Evolutionary conservation across 768 basidiomycete species (phyloP).

Genomic region (Chalciporus chontae): DNA sequence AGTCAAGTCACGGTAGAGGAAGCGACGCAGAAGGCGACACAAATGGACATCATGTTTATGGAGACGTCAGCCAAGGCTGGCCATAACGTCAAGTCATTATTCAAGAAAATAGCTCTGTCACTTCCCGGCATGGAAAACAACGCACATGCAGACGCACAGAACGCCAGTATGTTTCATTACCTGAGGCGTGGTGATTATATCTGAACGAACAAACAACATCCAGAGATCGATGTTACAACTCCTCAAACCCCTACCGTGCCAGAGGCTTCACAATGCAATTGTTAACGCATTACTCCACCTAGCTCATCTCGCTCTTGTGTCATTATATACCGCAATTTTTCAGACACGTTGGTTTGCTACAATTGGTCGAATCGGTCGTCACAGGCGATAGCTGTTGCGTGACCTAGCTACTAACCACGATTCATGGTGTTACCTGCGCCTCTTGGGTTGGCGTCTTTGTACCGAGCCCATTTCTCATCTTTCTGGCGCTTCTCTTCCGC

Average conservation of each 20-base stretch:
- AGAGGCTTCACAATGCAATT: slow-evolving; percentile 84
- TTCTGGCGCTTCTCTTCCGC: slow-evolving; percentile 75
- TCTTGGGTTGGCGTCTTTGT: slow-evolving; percentile 77
- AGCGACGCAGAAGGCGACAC: slow-evolving; percentile 85
- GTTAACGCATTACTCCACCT: slow-evolving; percentile 41
- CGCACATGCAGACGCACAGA: slow-evolving; percentile 52
- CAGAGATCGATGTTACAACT: slow-evolving; percentile 92
- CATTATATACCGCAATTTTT: slow-evolving; percentile 29
- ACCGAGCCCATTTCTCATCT: slow-evolving; percentile 90
- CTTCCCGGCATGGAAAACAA: slow-evolving; percentile 95
- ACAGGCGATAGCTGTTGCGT: slow-evolving; percentile 7
- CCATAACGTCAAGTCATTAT: slow-evolving; percentile 97
- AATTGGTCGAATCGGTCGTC: slow-evolving; percentile 6
- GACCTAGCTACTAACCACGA: slow-evolving; percentile 47
- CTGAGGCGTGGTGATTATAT: neutral
- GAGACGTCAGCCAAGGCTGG: slow-evolving; percentile 99
- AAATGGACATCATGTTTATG: slow-evolving; percentile 96
- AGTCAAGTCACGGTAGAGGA: slow-evolving; percentile 99
- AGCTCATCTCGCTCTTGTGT: slow-evolving; percentile 7
- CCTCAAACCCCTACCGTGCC: slow-evolving; percentile 66
- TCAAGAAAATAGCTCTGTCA: slow-evolving; percentile 99
- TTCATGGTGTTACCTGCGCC: slow-evolving; percentile 99
- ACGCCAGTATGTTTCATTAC: slow-evolving; percentile 37
- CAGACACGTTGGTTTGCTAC: slow-evolving; percentile 17
- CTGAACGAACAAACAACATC: slow-evolving; percentile 3